phyloP scores from a whole-genome alignment of 768 basidiomycete species.

The Lentinula lateritia region DNA sequence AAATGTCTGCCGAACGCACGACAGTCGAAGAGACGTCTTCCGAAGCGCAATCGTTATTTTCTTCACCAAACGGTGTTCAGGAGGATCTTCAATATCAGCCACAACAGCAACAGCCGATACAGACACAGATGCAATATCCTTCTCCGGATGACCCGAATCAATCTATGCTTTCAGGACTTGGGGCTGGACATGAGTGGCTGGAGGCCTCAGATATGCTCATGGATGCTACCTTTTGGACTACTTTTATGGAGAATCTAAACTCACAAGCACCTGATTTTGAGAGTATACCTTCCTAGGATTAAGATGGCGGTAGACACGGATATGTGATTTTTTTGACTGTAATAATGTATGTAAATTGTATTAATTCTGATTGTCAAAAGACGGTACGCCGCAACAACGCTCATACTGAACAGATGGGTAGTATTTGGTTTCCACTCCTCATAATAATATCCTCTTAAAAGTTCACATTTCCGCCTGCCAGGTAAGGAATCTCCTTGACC shows the following conservation, averaged over 20 bases:
- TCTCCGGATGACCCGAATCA: not conserved
- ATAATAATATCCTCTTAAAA: too few relatives aligned
- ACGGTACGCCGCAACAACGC: too few relatives aligned
- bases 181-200: not conserved
- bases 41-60: not conserved
- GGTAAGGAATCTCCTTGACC: too few relatives aligned
- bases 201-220: conserved; percentile 29
- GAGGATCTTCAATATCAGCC: not conserved
- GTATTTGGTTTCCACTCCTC: too few relatives aligned
- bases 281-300: not conserved
- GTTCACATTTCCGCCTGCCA: too few relatives aligned
- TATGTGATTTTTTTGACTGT: too few relatives aligned
- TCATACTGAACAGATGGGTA: too few relatives aligned
- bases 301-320: not conserved
- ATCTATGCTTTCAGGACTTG: conserved; percentile 2
- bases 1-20: conserved; percentile 4
- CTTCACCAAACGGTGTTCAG: not conserved
- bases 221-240: conserved; percentile 37
- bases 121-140: not conserved
- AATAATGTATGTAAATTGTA: too few relatives aligned
- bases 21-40: not conserved
- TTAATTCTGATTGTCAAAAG: too few relatives aligned
- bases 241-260: conserved; percentile 29
- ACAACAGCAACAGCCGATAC: not conserved
- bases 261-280: not conserved